Evolutionary conservation across 768 basidiomycete genomes (phyloP), one percentile per base, ranked within the genome.

Genomic region (Xerocomus brunneocitrinus): DNA sequence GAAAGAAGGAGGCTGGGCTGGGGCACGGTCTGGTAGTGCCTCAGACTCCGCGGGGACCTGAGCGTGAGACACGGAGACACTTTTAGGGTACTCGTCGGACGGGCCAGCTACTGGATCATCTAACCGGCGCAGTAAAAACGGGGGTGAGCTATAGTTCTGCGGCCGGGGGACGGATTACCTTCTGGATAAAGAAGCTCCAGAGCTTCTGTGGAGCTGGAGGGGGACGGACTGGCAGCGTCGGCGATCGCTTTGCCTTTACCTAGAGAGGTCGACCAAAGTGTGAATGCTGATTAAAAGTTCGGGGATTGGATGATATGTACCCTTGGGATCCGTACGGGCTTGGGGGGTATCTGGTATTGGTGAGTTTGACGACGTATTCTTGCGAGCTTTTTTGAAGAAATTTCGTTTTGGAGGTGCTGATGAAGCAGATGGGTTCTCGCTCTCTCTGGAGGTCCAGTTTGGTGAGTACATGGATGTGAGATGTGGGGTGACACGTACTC

Each of bases 161-260:
- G 8, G 31, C 28, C 1, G 8, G 31, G 36, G 5, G 8, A 52
- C 12, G 0, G 35, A 10, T 47, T 50, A 59, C 62, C 57, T 46
- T 58, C 47, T 0, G 49, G 45, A 39, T 47, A 47, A 16, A 59
- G 41, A 19, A 59, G 60, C 19, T 57, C 28, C 39, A 60, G 24
- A 24, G 40, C 39, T 22, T 60, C 63, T 6, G 8, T 4, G 34
- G 55, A 53, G 32, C 41, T 57, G 25, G 49, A 57, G 12, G 57
- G 34, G 7, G 49, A 60, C 5, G 51, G 6, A 9, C 47, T 35
- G 27, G 30, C 0, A 9, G 3, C 13, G 10, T 55, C n/a, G 10
- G 44, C 13, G 32, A 34, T 4, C 14, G 42, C 39, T 47, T 50
- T 46, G 12, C 39, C 50, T 53, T 63, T 38, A 25, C 39, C 48